phyloP scores from a whole-genome alignment of 495 filamentous ascomycete genomes.

The Talaromyces wortmannii region DNA sequence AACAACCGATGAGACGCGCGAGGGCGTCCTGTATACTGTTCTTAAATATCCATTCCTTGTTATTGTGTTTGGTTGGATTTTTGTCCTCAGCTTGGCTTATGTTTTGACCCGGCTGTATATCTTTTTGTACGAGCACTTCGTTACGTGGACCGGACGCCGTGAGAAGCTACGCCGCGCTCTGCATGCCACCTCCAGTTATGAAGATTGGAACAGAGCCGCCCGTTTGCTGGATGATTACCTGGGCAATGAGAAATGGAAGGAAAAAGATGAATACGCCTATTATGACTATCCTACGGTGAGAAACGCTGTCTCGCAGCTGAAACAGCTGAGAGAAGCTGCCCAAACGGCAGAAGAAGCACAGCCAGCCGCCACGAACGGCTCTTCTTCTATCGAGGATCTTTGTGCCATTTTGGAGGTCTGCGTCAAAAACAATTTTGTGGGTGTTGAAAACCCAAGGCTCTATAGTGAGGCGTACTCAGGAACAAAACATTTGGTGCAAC shows the following conservation, averaged over 20 bases:
- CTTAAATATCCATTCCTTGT: conserved; percentile 88
- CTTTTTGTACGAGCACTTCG: conserved; percentile 68
- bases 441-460: conserved; percentile 86
- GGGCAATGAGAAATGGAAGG: conserved; percentile 81
- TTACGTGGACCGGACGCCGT: conserved; percentile 58
- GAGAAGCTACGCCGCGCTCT: conserved; percentile 63
- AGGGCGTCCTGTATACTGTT: conserved; percentile 82
- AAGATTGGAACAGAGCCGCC: conserved; percentile 74
- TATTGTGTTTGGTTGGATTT: conserved; percentile 72
- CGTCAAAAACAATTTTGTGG: conserved; percentile 94
- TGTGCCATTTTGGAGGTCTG: conserved; percentile 74
- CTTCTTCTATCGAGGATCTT: conserved; percentile 62
- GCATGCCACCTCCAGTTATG: conserved; percentile 62
- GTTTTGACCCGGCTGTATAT: conserved; percentile 82
- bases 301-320: conserved; percentile 69
- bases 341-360: conserved; percentile 30
- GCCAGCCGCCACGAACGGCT: conserved; percentile 13
- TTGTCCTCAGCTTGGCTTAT: conserved; percentile 62
- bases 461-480: conserved; percentile 97
- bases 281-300: conserved; percentile 82
- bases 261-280: conserved; percentile 84
- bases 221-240: conserved; percentile 74
- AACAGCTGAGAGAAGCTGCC: conserved; percentile 49
- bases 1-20: conserved; percentile 84
- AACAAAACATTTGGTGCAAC: conserved; percentile 86